phyloP scores from a whole-genome alignment of 768 basidiomycete species.

The Auricularia heimuer region DNA sequence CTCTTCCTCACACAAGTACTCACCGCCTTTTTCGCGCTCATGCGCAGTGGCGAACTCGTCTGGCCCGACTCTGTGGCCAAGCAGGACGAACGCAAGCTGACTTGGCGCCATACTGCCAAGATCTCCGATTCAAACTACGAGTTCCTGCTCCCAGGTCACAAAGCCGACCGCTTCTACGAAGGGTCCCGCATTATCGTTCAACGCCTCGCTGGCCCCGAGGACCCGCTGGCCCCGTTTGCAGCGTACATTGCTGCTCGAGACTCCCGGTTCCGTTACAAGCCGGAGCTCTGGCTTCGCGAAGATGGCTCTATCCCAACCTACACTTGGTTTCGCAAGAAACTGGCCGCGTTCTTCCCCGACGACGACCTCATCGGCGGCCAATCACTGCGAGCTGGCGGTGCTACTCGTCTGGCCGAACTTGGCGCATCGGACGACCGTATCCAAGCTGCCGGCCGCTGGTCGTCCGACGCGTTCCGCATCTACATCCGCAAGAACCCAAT shows the following conservation, averaged over 20 bases:
- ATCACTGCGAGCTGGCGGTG: conserved; percentile 4
- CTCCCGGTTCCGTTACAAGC: conserved; percentile 1
- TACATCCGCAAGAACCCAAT: conserved; percentile 23
- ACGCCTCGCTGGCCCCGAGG: not conserved
- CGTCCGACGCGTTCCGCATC: conserved; percentile 16
- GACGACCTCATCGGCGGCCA: conserved; percentile 1
- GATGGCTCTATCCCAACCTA: conserved; percentile 7
- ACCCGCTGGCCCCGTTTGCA: not conserved
- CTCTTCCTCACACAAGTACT: conserved; percentile 21
- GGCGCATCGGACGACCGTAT: conserved; percentile 6
- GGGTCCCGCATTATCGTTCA: not conserved
- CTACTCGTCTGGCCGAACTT: not conserved
- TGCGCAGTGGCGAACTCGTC: conserved; percentile 22
- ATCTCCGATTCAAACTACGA: not conserved
- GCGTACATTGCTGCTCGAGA: not conserved
- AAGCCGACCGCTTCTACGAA: conserved; percentile 21
- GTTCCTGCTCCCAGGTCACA: conserved; percentile 28
- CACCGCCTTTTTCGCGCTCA: conserved; percentile 17
- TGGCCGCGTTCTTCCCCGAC: not conserved
- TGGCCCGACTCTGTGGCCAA: conserved; percentile 10
- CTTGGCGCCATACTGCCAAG: conserved; percentile 9
- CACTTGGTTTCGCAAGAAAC: not conserved
- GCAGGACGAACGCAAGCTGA: conserved; percentile 14
- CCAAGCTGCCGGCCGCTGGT: not conserved
- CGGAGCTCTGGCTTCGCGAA: not conserved